Evolutionary conservation across 768 basidiomycete species (phyloP).

Genomic region (Auriculariales sp.): DNA sequence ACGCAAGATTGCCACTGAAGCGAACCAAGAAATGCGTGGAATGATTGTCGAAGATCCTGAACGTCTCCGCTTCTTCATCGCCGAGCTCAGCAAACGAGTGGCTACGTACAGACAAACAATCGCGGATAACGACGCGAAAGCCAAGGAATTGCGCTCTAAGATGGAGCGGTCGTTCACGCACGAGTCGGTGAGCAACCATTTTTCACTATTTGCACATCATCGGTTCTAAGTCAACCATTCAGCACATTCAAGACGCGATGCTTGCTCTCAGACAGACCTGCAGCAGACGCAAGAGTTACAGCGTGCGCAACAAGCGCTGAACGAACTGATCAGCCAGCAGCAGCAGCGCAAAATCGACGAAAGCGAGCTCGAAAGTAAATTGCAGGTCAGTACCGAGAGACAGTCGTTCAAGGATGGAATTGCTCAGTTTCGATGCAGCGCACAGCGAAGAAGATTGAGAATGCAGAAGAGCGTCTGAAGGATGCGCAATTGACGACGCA

Average conservation of each 20-base stretch:
- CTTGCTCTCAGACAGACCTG: slow-evolving; percentile 65
- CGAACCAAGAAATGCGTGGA: slow-evolving; percentile 45
- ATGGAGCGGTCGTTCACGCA: slow-evolving; percentile 54
- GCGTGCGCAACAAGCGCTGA: slow-evolving; percentile 48
- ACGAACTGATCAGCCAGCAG: slow-evolving; percentile 50
- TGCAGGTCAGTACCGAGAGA: slow-evolving; percentile 31
- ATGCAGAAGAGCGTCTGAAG: slow-evolving; percentile 72
- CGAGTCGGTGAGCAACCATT: slow-evolving; percentile 43
- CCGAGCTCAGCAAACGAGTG: slow-evolving; percentile 52
- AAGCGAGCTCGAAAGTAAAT: slow-evolving; percentile 53
- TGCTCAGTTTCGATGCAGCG: slow-evolving; percentile 31
- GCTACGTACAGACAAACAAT: slow-evolving; percentile 58
- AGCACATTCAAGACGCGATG: slow-evolving; percentile 60
- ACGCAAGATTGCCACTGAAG: slow-evolving; percentile 40
- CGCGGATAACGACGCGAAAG: slow-evolving; percentile 52
- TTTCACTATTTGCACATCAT: slow-evolving; percentile 4
- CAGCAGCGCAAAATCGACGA: slow-evolving; percentile 64
- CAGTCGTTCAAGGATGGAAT: not conserved
- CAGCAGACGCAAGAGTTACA: slow-evolving; percentile 54
- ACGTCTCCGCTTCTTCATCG: slow-evolving; percentile 69
- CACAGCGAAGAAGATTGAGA: slow-evolving; percentile 61
- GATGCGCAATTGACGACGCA: slow-evolving; percentile 66
- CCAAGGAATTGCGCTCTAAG: slow-evolving; percentile 63
- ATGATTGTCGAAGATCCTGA: slow-evolving; percentile 89
- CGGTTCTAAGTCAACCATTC: slow-evolving; percentile 1